A percentile compares a stretch with the other conserved stretches of the same genome.
phyloP scores from a whole-genome alignment of 164 flowering plant species.

The Annona squamosa region DNA sequence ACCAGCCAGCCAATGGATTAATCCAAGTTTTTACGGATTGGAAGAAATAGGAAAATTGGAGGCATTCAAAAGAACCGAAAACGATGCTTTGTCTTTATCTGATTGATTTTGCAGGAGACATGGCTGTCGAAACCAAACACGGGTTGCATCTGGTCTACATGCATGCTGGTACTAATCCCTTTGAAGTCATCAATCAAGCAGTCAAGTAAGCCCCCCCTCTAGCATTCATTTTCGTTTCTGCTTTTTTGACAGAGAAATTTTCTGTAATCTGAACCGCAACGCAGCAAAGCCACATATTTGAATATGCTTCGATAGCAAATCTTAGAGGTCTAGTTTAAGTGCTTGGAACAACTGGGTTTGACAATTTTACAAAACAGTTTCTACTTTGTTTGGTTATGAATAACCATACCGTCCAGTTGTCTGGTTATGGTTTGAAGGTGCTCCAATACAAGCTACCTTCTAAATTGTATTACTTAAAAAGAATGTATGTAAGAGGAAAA shows the following conservation, averaged over 20 bases:
- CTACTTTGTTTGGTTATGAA: no score
- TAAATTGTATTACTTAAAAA: no score
- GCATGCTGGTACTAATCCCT: conserved; percentile 91
- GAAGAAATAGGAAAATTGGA: background rate
- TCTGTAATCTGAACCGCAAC: background rate
- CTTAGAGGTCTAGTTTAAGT: no score
- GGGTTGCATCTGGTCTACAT: conserved; percentile 71
- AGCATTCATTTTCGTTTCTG: background rate
- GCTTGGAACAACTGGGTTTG: no score
- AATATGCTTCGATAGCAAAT: no score
- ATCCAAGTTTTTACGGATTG: conserved; percentile 9
- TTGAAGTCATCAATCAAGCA: conserved; percentile 80
- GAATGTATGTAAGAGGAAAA: no score
- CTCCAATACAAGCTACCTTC: no score
- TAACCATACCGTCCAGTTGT: no score
- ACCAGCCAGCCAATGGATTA: background rate
- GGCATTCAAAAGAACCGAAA: conserved; percentile 23
- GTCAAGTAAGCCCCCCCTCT: conserved; percentile 47
- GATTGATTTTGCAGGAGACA: conserved; percentile 72
- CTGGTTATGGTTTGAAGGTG: no score
- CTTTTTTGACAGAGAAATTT: background rate
- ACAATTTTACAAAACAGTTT: no score
- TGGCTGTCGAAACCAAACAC: conserved; percentile 58
- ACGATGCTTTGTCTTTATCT: conserved; percentile 19
- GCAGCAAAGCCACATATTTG: no score